Evolutionary conservation across 768 basidiomycete genomes (phyloP).

Genomic region (Boletus pseudo-olivaceus): DNA sequence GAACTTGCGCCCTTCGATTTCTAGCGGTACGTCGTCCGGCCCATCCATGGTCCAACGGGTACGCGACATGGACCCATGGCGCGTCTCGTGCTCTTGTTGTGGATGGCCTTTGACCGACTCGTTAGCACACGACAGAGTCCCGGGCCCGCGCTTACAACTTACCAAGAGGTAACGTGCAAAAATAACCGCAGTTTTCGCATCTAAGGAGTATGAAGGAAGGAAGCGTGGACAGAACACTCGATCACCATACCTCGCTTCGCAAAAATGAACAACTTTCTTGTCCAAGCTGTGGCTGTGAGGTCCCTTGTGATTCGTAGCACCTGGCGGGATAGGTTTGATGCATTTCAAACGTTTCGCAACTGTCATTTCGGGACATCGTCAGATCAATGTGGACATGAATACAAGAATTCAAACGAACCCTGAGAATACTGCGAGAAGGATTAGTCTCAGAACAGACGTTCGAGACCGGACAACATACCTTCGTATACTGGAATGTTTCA

Average conservation of each 20-base stretch:
- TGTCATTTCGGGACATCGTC: constrained; percentile 13
- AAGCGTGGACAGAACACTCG: background rate
- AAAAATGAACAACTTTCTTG: constrained; percentile 48
- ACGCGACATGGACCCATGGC: constrained; percentile 60
- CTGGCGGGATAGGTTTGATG: constrained; percentile 43
- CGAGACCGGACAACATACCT: constrained; percentile 35
- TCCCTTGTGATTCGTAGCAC: constrained; percentile 42
- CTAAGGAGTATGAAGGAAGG: constrained; percentile 23
- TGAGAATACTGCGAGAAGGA: constrained; percentile 44
- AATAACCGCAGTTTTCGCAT: constrained; percentile 55
- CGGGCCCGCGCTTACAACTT: background rate
- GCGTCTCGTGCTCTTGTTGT: constrained; percentile 59
- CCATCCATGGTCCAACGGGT: constrained; percentile 57
- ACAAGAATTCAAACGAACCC: constrained; percentile 30
- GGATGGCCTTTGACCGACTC: constrained; percentile 42
- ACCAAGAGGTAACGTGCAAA: constrained; percentile 57
- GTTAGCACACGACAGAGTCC: background rate
- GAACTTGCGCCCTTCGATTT: constrained; percentile 55
- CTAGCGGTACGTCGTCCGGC: constrained; percentile 45
- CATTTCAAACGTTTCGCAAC: constrained; percentile 52
- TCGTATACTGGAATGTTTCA: constrained; percentile 63
- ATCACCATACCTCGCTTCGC: constrained; percentile 41
- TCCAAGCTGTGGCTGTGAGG: constrained; percentile 48
- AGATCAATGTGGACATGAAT: background rate
- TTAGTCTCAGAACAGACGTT: background rate